Evolutionary conservation across 2,329 filamentous ascomycete species (phyloP), one percentile per base, ranked within the genome.

Genomic region (Arthrinium phaeospermum): DNA sequence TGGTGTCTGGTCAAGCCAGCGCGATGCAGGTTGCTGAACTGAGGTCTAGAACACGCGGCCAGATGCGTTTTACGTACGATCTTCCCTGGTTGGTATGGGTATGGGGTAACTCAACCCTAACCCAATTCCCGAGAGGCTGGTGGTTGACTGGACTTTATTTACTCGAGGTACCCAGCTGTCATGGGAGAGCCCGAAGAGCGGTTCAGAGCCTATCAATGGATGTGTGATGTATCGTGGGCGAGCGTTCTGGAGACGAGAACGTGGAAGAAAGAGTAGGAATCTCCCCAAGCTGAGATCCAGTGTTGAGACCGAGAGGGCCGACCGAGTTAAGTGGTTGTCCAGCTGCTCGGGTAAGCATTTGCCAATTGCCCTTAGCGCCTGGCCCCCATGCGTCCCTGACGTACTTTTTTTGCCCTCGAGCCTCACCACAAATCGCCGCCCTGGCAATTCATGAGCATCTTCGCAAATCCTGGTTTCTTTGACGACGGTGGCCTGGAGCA

Each of bases 41-140:
- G 51, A 57, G 27, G 30, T 57, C 51, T 57, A 57, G 51, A 57
- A 57, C 51, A 57, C 27, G 4, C 27, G 51, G 27, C 27, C 14
- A 4, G 27, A 57, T 57, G 51, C 27, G 30, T 57, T 53, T 57
- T 57, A 57, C 51, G 53, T 61, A 61, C 30, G 30, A 37, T 37
- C 53, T 37, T 37, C 53, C 53, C 30, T 61, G 30, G 53, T 7
- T 1, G 53, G n/a, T 61, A 61, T 37, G 53, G 53, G 53, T 61
- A 37, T 61, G 53, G 53, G 53, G 53, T 61, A 61, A 61, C 53
- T 57, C 2, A 57, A 57, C 51, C 51, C 27, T 57, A 57, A 49
- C 24, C 27, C 27, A 49, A 57, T 30, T 27, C 51, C 51, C 10
- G 27, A 30, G 7, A 30, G 4, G 27, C 27, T 13, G 5, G 51